phyloP scores from a whole-genome alignment of 208 protist species.

The Willaertia magna region DNA sequence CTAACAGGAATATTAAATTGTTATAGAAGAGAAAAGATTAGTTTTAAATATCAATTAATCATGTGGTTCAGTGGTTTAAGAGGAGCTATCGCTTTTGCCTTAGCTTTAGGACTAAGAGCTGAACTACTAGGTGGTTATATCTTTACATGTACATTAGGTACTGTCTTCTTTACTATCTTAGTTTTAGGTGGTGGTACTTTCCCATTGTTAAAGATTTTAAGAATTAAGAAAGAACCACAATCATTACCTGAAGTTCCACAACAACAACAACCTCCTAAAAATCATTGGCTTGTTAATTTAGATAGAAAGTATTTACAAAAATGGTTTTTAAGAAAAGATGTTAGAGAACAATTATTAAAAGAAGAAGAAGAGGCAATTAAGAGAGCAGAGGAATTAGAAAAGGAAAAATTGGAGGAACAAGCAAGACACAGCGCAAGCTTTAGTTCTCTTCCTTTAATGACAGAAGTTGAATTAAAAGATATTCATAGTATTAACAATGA shows the following conservation, averaged over 20 bases:
- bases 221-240: neutral
- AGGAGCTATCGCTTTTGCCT: constrained; percentile 15
- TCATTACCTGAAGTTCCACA: neutral
- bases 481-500: too few relatives aligned
- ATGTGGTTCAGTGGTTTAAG: constrained; percentile 39
- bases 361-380: too few relatives aligned
- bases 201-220: neutral
- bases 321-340: neutral
- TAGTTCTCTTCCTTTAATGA: too few relatives aligned
- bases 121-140: neutral
- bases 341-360: neutral
- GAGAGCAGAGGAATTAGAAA: too few relatives aligned
- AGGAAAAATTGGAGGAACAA: too few relatives aligned
- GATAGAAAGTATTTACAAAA: neutral
- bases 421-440: too few relatives aligned
- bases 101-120: neutral
- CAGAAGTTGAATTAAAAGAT: too few relatives aligned
- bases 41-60: constrained; percentile 28
- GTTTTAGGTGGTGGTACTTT: constrained; percentile 7
- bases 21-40: constrained; percentile 20
- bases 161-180: constrained; percentile 5
- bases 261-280: neutral
- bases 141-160: neutral
- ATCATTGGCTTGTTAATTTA: neutral
- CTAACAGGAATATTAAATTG: constrained; percentile 34